Evolutionary conservation across 768 basidiomycete species (phyloP).

Genomic region (Psilocybe subaeruginosa): DNA sequence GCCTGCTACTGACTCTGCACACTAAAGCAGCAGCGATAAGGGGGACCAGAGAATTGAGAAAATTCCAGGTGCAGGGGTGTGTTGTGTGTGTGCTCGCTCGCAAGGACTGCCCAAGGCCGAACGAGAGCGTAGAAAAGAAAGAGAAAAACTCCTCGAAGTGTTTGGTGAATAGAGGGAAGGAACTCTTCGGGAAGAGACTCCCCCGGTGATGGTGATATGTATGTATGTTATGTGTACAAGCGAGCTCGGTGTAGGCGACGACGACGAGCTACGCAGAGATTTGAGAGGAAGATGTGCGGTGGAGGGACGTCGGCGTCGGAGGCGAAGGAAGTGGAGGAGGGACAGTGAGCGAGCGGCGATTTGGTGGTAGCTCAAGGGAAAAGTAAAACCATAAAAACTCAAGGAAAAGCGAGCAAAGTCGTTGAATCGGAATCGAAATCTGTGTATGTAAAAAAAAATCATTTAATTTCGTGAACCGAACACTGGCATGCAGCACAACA

Average conservation of each 20-base stretch:
- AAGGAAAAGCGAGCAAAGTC: conserved; percentile 2
- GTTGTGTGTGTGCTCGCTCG: not conserved
- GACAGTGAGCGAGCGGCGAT: conserved; percentile 15
- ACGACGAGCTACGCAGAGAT: not conserved
- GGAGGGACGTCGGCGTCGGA: not conserved
- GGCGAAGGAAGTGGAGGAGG: not conserved
- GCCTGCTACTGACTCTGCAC: conserved; percentile 2
- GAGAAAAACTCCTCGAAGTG: no score
- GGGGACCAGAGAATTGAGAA: not conserved
- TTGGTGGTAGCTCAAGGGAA: conserved; percentile 13
- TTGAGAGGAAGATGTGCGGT: no score
- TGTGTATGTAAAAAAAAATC: not conserved
- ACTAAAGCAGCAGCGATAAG: not conserved
- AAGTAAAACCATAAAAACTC: not conserved
- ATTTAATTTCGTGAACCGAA: conserved; percentile 8
- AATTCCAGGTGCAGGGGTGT: not conserved
- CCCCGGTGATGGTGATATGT: not conserved
- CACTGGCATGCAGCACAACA: not conserved
- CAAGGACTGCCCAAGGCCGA: not conserved
- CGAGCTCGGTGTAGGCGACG: not conserved
- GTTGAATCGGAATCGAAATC: no score
- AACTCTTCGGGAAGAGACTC: not conserved
- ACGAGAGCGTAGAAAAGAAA: not conserved
- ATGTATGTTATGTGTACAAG: not conserved
- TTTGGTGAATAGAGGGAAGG: no score